Evolutionary conservation across 2,329 filamentous ascomycete genomes (phyloP), one percentile per base, ranked within the genome.

Genomic region (Penicillium oxalicum): DNA sequence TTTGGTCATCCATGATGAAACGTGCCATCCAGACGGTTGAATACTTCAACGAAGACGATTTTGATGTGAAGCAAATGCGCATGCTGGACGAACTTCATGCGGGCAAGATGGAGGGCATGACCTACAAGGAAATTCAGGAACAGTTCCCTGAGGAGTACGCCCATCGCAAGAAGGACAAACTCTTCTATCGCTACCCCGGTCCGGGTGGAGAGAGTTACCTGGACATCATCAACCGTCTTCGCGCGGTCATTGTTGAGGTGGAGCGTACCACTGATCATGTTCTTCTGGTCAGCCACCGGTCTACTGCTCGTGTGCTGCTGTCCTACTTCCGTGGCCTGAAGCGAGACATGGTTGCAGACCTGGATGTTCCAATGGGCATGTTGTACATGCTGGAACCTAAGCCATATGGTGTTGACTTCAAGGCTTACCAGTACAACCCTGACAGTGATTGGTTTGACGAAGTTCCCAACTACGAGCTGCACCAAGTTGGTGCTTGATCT

Each of bases 31-130:
- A 95, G 64, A 94, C 91, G 0, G 90, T 87, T 0, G 83, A 93
- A 55, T 86, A 87, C 67, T 98, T 97, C 67, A 87, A 95, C 58
- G 93, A 97, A 56, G 91, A 97, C 24, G 88, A 95, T 46, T 95
- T 91, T 66, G 93, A 97, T 57, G 84, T 94, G 60, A 98, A 98
- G 74, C 88, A 95, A 59, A 95, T 91, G 89, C 87, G 91, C 62
- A 95, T 95, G 88, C 80, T 98, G 44, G 95, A 98, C 64, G 93
- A 98, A 70, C 81, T 98, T 42, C 94, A 97, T 61, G 86, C 91
- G 0, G 93, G 93, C 11, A 80, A 83, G 43, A 95, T 96, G 73
- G 93, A 98, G 65, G 91, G 93, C 44, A 83, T 96, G 76, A 97
- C 93, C 0, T 97, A 98, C 67, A 81, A 87, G 2, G 88, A 95